phyloP scores from a whole-genome alignment of 768 basidiomycete species.

The Hericium erinaceus region DNA sequence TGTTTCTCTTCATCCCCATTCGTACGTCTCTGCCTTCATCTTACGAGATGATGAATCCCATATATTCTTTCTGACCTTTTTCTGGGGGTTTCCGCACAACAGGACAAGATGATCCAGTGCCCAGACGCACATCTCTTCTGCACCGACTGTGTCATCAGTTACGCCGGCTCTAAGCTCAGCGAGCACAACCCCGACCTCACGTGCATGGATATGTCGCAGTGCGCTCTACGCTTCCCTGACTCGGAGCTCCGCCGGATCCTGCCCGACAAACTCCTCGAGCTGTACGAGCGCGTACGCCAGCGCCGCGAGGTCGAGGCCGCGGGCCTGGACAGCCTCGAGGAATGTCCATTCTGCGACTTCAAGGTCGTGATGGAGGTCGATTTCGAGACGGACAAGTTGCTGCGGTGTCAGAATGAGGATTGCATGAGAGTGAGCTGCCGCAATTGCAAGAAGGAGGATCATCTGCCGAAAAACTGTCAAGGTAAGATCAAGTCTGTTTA shows the following conservation, averaged over 20 bases:
- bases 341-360: constrained; percentile 88
- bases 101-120: constrained; percentile 86
- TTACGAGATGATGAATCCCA: background rate
- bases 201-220: constrained; percentile 81
- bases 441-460: constrained; percentile 72
- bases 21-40: constrained; percentile 34
- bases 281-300: constrained; percentile 70
- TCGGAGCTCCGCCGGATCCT: constrained; percentile 65
- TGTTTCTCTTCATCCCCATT: constrained; percentile 70
- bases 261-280: constrained; percentile 49
- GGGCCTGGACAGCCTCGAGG: constrained; percentile 70
- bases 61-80: background rate
- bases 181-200: constrained; percentile 49
- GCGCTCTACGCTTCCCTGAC: constrained; percentile 56
- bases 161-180: constrained; percentile 60
- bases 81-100: background rate
- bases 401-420: constrained; percentile 46
- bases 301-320: constrained; percentile 75
- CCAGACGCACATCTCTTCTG: constrained; percentile 88
- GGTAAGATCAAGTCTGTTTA: constrained; percentile 29
- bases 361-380: constrained; percentile 50
- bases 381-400: constrained; percentile 25
- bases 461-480: constrained; percentile 73
- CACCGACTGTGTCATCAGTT: constrained; percentile 53
- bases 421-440: constrained; percentile 76